Percentiles rank a stretch among this genome's conserved stretches.
Evolutionary conservation across 1,284 basidiomycete species (phyloP).

Genomic region (Microbotryomycetes sp.): DNA sequence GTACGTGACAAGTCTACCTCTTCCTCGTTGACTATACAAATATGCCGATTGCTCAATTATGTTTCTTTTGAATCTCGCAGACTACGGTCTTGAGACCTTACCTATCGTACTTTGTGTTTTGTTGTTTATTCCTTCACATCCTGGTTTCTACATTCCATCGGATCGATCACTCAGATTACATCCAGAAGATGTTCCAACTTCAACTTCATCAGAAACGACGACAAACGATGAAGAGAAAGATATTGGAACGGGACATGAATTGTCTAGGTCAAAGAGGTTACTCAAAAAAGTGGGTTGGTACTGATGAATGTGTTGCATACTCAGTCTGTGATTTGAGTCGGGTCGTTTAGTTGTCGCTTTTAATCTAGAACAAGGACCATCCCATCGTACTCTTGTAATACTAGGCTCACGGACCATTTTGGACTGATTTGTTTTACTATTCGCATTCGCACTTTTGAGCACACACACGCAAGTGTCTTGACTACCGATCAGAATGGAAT

Average conservation of each 20-base stretch:
- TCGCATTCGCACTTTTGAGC: too few relatives aligned
- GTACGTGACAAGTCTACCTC: not conserved
- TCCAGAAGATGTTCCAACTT: not conserved
- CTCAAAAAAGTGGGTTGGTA: not conserved
- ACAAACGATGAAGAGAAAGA: conserved; percentile 1
- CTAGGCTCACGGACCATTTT: too few relatives aligned
- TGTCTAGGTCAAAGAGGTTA: not conserved
- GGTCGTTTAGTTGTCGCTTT: too few relatives aligned
- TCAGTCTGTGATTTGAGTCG: too few relatives aligned
- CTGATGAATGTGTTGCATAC: too few relatives aligned
- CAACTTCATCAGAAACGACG: too few relatives aligned
- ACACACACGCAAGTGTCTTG: too few relatives aligned
- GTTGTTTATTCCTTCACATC: conserved; percentile 12
- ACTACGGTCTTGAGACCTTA: conserved; percentile 26
- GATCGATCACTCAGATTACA: not conserved
- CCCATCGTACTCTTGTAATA: too few relatives aligned
- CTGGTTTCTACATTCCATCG: conserved; percentile 10
- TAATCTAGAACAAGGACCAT: too few relatives aligned
- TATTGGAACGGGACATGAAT: not conserved
- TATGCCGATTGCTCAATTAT: not conserved
- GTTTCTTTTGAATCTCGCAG: not conserved
- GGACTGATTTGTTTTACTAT: too few relatives aligned
- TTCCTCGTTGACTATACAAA: not conserved
- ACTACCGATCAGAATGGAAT: too few relatives aligned
- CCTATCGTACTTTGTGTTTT: conserved; percentile 13